These are phyloP conservation scores for Gnomoniopsis smithogilvyi DNA, from an alignment of 2,329 filamentous ascomycete species.

Conservation along the genomic window DNA sequence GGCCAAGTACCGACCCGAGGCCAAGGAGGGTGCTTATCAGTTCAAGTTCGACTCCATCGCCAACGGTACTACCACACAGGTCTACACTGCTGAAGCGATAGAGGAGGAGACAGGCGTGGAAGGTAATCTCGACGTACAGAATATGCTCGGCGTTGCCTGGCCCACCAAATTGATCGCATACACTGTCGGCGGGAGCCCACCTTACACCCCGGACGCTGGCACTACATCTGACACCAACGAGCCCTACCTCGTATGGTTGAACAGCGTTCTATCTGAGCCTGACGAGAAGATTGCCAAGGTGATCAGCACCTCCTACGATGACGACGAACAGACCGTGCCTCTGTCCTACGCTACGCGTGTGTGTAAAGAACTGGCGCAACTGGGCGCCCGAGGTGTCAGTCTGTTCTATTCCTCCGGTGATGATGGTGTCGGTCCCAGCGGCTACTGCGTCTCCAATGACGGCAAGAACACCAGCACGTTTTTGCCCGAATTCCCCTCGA, in stretches of 20 bases:
- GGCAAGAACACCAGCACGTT: conserved; percentile 35
- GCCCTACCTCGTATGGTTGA: conserved; percentile 42
- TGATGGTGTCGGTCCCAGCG: conserved; percentile 34
- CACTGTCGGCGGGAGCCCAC: conserved; percentile 30
- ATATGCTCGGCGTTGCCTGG: conserved; percentile 28
- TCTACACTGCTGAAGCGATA: conserved; percentile 24
- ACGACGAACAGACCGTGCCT: conserved; percentile 63
- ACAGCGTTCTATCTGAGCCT: conserved; percentile 51
- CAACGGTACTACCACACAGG: conserved; percentile 27
- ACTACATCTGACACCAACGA: conserved; percentile 27
- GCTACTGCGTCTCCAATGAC: conserved; percentile 24
- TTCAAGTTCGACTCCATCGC: conserved; percentile 33
- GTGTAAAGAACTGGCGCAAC: conserved; percentile 58
- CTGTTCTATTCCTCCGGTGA: conserved; percentile 66
- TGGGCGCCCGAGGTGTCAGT: conserved; percentile 64
- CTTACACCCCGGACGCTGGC: conserved; percentile 20
- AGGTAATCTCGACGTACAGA: conserved; percentile 62
- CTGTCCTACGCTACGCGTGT: conserved; percentile 49
- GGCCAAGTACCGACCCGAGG: conserved; percentile 33
- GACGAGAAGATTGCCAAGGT: conserved; percentile 54
- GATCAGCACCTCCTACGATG: conserved; percentile 64
- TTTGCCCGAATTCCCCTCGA: conserved; percentile 35
- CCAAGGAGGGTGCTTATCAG: conserved; percentile 27
- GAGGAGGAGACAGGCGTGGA: conserved; percentile 39
- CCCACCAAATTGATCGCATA: conserved; percentile 29